Conservation (phyloP, 108 stramenopile species). For the Asterionellopsis glacialis region DNA sequence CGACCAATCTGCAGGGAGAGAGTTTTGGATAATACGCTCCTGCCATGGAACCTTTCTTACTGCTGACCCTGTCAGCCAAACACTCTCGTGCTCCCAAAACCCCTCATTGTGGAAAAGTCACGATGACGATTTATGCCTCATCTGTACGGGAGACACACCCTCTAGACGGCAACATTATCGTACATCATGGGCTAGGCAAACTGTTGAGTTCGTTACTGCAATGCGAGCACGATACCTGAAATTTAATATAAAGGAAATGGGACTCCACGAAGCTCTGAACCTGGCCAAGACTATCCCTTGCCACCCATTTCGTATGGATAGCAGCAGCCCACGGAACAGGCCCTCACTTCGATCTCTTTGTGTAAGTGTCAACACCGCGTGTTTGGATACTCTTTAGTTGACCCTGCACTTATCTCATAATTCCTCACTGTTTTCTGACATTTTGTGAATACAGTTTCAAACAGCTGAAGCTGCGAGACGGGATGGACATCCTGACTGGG, state of each 20-base stretch:
- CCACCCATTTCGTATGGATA: constrained; percentile 21
- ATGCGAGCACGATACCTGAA: constrained; percentile 35
- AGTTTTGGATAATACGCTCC: constrained; percentile 45
- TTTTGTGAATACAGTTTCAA: constrained; percentile 22
- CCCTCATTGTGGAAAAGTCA: constrained; percentile 53
- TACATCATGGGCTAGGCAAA: constrained; percentile 34
- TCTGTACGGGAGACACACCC: constrained; percentile 42
- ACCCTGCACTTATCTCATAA: too few species aligned
- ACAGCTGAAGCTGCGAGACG: constrained; percentile 43
- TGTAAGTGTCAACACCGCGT: not conserved
- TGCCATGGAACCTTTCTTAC: constrained; percentile 37
- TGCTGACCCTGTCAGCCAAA: constrained; percentile 17
- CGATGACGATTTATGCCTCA: constrained; percentile 32
- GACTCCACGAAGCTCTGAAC: constrained; percentile 35
- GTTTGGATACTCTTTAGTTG: not conserved
- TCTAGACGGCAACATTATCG: constrained; percentile 43
- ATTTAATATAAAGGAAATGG: constrained; percentile 28
- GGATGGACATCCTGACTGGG: constrained; percentile 62
- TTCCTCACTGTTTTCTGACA: too few species aligned
- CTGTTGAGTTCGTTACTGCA: constrained; percentile 26
- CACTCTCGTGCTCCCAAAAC: constrained; percentile 25
- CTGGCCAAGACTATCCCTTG: constrained; percentile 26
- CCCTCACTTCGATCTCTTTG: constrained; percentile 44
- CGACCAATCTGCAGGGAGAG: constrained; percentile 5
- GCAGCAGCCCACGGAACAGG: not conserved